phyloP scores from a whole-genome alignment of 2,329 filamentous ascomycete genomes.

The Didymella arachidicola region DNA sequence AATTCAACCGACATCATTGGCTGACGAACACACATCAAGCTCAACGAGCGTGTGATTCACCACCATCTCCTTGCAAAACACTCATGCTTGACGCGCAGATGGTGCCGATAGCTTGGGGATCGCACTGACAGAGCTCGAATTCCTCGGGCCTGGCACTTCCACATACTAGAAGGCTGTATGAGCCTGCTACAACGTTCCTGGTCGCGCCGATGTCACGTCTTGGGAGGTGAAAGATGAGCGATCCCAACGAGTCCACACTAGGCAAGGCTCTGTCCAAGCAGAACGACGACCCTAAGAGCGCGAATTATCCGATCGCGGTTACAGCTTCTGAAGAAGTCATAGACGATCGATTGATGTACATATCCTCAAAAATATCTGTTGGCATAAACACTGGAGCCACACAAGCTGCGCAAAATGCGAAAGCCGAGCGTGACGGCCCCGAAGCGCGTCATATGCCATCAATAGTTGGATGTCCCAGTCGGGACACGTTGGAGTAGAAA shows the following conservation, averaged over 20 bases:
- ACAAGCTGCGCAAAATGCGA: too few species aligned
- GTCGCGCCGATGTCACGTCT: conserved; percentile 72
- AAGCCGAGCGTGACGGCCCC: too few species aligned
- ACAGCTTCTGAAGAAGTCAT: not conserved
- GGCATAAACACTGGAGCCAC: too few species aligned
- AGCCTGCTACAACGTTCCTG: conserved; percentile 65
- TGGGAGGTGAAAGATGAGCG: conserved; percentile 61
- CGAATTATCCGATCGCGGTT: conserved; percentile 32
- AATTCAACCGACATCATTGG: conserved; percentile 72
- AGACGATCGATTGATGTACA: too few species aligned
- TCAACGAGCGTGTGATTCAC: too few species aligned
- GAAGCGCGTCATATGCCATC: too few species aligned
- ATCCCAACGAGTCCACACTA: conserved; percentile 23
- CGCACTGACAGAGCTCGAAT: conserved; percentile 69
- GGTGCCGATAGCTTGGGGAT: not conserved
- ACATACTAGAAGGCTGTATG: conserved; percentile 66
- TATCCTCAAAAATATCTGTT: too few species aligned
- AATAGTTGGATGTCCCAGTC: too few species aligned
- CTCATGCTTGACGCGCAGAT: not conserved
- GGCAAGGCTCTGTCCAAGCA: conserved; percentile 58
- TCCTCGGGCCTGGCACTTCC: conserved; percentile 62
- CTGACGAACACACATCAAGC: conserved; percentile 56
- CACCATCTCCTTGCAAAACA: too few species aligned
- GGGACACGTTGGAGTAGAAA: too few species aligned
- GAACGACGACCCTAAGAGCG: conserved; percentile 55